Evolutionary conservation across 169 alveolate genomes (phyloP), one percentile per base, ranked within the genome.

Genomic region (Sarcocystis neurona): DNA sequence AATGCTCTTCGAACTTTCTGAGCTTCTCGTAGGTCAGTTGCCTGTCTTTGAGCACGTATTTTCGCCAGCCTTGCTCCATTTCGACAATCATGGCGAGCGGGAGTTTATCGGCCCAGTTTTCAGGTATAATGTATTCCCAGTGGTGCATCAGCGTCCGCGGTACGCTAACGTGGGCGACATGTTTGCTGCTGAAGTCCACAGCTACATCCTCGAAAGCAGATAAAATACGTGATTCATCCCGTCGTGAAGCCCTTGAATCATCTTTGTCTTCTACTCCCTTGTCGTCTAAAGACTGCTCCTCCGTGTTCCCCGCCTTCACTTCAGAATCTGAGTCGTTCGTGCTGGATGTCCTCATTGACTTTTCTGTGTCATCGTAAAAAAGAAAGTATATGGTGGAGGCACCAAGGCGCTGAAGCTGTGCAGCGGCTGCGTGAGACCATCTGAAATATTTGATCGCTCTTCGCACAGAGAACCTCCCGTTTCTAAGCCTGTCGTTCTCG

Each of bases 1-100:
- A 72, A 27, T 72, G 82, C 32, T 72, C 82, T 39, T 72, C 82
- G 56, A 72, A 72, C 37, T 72, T 72, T 44, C 56, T 32, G 41
- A 72, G 53, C 32, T 72, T 72, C n/a, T 72, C 56, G 82, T 72
- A 72, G 56, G 18, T 72, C 46, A 72, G 82, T 48, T 72, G 82
- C 32, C 82, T 72, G 82, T 72, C 82, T 0, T 44, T 39, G 41
- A 72, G 46, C 39, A 72, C 41, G 82, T 27, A 72, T 56, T 72
- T 72, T 37, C 32, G 37, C 82, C 82, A 72, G 20, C 82, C 82
- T 39, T 39, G 0, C 58, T 72, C 32, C 82, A 72, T 72, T 39
- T 72, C 82, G 18, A 72, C 82, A 32, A 72, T 72, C 0, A 72
- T 34, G 39, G 82, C 82, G 37, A 72, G 82, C 18, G 82, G 82